Evolutionary conservation across 2,329 filamentous ascomycete species (phyloP), one percentile per base, ranked within the genome.

Genomic region (Xylaria sp.): DNA sequence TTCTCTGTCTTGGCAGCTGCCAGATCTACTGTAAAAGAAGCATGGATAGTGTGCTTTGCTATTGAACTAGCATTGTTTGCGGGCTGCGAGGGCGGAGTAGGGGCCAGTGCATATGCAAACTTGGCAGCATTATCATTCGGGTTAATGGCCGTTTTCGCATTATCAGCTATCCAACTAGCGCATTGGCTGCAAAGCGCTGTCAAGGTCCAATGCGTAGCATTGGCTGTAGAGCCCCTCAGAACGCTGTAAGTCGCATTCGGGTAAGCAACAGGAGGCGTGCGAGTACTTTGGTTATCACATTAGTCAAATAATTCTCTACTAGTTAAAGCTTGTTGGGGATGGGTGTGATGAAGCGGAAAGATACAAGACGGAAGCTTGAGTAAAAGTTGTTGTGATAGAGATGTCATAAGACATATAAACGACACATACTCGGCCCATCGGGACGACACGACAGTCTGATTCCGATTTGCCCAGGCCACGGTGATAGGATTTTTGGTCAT

Each of bases 191-290:
- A 80, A 4, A 82, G 72, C 4, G 76, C 76, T 32, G 76, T 80
- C 63, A 81, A 72, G 3, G 76, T 77, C 80, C 80, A 82, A 75
- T 82, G 80, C 13, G 80, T 82, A 43, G 68, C 73, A 72, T 82
- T 82, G 66, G 73, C 70, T 0, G 66, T 71, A 2, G 79, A 78
- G 23, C 77, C 77, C 4, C 75, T 73, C 3, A 78, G 66, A 6
- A 75, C 76, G 72, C 79, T 78, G 56, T 66, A 77, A 4, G 78
- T 79, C n/a, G 74, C 73, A 6, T 73, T 68, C 48, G 61, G 48
- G 30, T 80, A 81, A 2, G 75, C 39, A 0, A 70, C 69, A 2
- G 80, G 80, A 41, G 77, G 74, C 2, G 76, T 72, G 66, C 79
- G 78, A 20, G 68, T 67, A 5, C 76, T 76, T 55, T 57, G 8